These are phyloP conservation scores for Aureobasidium sp. DNA, from an alignment of 2,329 filamentous ascomycete species.

Conservation along the genomic window DNA sequence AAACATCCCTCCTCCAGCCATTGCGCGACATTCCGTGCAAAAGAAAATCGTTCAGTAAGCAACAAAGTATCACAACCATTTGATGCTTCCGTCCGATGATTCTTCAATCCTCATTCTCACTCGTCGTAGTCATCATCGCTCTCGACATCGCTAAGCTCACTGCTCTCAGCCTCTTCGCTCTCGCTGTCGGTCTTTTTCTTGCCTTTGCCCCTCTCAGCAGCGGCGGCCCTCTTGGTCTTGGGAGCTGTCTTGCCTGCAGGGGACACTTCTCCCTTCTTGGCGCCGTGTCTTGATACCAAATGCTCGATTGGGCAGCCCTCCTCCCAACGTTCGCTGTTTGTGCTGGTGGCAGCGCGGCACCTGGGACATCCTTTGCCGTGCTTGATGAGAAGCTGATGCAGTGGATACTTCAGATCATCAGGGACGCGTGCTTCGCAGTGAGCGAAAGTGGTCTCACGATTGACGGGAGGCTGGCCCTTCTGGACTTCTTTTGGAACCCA, in stretches of 20 bases:
- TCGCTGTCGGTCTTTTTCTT: slow-evolving; percentile 8
- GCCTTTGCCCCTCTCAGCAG: background rate
- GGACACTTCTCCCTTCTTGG: slow-evolving; percentile 41
- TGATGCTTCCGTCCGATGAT: background rate
- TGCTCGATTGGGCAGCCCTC: slow-evolving; percentile 59
- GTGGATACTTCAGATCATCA: slow-evolving; percentile 55
- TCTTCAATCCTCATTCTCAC: background rate
- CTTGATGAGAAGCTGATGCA: slow-evolving; percentile 55
- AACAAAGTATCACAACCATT: background rate
- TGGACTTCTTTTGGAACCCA: slow-evolving; percentile 49
- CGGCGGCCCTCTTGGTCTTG: background rate
- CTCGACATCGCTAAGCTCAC: background rate
- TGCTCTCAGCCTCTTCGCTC: slow-evolving; percentile 9
- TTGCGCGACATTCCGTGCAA: background rate
- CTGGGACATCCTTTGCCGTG: slow-evolving; percentile 57
- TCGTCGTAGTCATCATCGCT: slow-evolving; percentile 12
- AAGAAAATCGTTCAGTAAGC: background rate
- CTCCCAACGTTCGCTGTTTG: slow-evolving; percentile 56
- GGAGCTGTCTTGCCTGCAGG: slow-evolving; percentile 51
- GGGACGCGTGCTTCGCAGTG: slow-evolving; percentile 57
- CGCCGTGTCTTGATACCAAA: slow-evolving; percentile 51
- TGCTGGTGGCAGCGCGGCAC: slow-evolving; percentile 54
- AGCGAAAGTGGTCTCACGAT: slow-evolving; percentile 48
- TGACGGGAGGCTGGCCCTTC: slow-evolving; percentile 39
- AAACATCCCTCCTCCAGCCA: background rate